These are phyloP conservation scores for Cynanchum wilfordii DNA, from an alignment of 257 asterid genomes.

Conservation along the genomic window DNA sequence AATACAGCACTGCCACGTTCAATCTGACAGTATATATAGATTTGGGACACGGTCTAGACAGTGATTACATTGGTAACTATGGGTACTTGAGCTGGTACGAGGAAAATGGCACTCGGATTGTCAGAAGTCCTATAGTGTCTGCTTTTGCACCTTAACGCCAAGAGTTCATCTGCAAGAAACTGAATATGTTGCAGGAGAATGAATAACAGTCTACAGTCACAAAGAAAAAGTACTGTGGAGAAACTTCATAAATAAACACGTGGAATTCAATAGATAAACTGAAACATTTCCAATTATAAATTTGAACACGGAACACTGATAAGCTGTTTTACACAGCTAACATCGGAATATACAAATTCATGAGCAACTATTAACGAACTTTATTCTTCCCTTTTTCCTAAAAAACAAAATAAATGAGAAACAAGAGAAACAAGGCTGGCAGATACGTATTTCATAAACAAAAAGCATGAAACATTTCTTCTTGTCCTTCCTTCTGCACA, in stretches of 20 bases:
- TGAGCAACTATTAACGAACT: neutral
- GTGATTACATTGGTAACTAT: slow-evolving; percentile 11
- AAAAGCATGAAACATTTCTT: too few relatives aligned
- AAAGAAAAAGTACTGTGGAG: neutral
- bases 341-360: neutral
- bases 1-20: slow-evolving; percentile 4
- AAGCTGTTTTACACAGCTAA: neutral
- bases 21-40: slow-evolving; percentile 15
- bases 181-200: neutral
- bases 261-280: neutral
- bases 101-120: slow-evolving; percentile 9
- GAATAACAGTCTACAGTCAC: neutral
- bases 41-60: neutral
- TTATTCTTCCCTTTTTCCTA: too few relatives aligned
- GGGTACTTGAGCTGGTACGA: slow-evolving; percentile 12
- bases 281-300: neutral
- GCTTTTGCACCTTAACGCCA: slow-evolving; percentile 13
- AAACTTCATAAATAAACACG: too few relatives aligned
- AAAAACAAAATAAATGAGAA: too few relatives aligned
- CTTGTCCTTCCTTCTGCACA: neutral
- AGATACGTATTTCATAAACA: neutral
- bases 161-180: neutral
- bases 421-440: too few relatives aligned
- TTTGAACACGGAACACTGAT: too few relatives aligned
- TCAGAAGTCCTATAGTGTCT: slow-evolving; percentile 16